Evolutionary conservation across 2,329 filamentous ascomycete species (phyloP), one percentile per base, ranked within the genome.

Genomic region (Xylaria sp.): DNA sequence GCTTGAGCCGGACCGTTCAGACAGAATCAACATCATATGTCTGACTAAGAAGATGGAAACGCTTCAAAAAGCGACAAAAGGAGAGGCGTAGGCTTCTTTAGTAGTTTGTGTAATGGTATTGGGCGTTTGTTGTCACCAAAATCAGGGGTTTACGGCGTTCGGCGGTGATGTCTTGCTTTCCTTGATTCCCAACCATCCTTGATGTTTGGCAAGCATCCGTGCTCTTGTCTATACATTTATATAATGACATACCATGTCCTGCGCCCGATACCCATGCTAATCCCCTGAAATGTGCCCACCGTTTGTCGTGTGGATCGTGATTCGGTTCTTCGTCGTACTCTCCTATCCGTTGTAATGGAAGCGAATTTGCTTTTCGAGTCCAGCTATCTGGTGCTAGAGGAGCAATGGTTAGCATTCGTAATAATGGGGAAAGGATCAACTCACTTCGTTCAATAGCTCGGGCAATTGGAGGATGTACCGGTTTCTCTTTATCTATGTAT

Each of bases 381-480:
- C 46, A 8, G 37, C 40, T 37, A 50, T 11, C 22, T 54, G 34
- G 16, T n/a, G 43, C 50, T 56, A 21, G 13, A 20, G 2, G 26
- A 40, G 44, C 19, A 39, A 18, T n/a, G 8, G 13, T 48, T 18
- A 45, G 48, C 24, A 48, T 16, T 9, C n/a, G n/a, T n/a, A 18
- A n/a, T 18, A 44, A 11, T 22, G 11, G 24, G 20, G 5, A 26
- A 1, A 7, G 22, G 20, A 34, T 13, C 2, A 24, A 7, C 13
- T 20, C 4, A 56, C 56, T 44, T 54, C 18, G 38, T 48, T 17
- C 13, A 51, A 21, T 19, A 20, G 39, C 11, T 45, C 24, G 17
- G 53, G 53, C 7, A 59, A n/a, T 38, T 29, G 29, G n/a, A 63
- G 39, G 37, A 61, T 57, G 21, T 56, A 61, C 18, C 55, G 44